These are phyloP conservation scores for Ascochyta clinopodiicola DNA, from an alignment of 2,329 filamentous ascomycete species.

Conservation along the genomic window DNA sequence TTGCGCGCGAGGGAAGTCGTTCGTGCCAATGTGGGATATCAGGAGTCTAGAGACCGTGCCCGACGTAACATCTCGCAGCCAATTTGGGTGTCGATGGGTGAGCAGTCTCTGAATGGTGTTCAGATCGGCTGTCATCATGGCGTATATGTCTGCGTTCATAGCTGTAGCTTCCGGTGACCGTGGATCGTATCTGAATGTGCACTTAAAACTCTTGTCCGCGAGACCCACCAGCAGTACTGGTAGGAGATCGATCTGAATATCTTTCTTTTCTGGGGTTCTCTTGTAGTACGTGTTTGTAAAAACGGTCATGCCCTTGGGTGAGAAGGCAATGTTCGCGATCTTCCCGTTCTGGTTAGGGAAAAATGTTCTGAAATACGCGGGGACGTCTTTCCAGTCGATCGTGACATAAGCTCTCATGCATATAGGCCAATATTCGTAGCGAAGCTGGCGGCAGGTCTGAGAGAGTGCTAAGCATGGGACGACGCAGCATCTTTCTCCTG, in stretches of 20 bases:
- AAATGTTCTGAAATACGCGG: neutral
- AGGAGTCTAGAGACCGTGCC: neutral
- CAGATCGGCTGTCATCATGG: neutral
- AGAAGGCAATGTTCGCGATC: neutral
- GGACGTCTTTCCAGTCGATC: conserved; percentile 7
- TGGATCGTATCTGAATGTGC: neutral
- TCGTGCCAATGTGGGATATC: neutral
- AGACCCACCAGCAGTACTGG: neutral
- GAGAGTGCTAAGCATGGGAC: neutral
- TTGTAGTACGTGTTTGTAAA: neutral
- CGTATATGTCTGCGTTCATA: neutral
- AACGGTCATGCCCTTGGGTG: conserved; percentile 2
- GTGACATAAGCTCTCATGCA: neutral
- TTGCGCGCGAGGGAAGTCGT: neutral
- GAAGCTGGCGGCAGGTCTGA: neutral
- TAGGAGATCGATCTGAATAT: neutral
- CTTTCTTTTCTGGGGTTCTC: neutral
- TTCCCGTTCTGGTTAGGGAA: neutral
- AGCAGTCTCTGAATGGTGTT: neutral
- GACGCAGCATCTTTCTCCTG: neutral
- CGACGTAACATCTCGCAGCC: neutral
- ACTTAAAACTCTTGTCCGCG: neutral
- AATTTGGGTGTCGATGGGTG: neutral
- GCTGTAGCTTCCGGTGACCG: neutral
- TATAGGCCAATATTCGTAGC: conserved; percentile 4